phyloP scores from a whole-genome alignment of 2,329 filamentous ascomycete species.

The Blastomyces emzantsi region DNA sequence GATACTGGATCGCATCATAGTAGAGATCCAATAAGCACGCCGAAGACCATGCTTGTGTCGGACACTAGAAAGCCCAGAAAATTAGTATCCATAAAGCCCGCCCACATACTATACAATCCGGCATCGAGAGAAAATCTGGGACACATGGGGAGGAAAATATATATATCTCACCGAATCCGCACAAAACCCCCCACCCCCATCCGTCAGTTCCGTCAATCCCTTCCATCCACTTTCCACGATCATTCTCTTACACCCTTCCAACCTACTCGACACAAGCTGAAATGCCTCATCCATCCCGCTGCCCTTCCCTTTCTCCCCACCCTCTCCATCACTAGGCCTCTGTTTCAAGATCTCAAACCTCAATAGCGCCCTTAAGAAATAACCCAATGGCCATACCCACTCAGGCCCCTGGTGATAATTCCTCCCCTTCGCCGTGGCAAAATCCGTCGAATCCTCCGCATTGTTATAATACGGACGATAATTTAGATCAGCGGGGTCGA shows the following conservation, averaged over 20 bases:
- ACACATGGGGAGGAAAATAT: constrained; percentile 6
- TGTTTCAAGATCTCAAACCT: constrained; percentile 74
- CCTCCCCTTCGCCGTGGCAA: constrained; percentile 82
- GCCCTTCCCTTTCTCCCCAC: background rate
- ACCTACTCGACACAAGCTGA: constrained; percentile 80
- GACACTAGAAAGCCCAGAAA: constrained; percentile 49
- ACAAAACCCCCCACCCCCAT: constrained; percentile 77
- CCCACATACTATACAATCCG: constrained; percentile 10
- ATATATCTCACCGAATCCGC: constrained; percentile 65
- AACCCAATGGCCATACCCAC: constrained; percentile 96
- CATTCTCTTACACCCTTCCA: constrained; percentile 76
- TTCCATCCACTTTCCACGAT: constrained; percentile 78
- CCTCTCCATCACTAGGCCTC: constrained; percentile 47
- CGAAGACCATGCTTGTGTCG: constrained; percentile 94
- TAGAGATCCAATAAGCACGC: constrained; percentile 92
- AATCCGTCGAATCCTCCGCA: constrained; percentile 84
- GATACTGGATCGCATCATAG: constrained; percentile 63
- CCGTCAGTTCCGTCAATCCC: constrained; percentile 84
- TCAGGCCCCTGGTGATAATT: constrained; percentile 99
- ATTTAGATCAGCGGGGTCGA: constrained; percentile 85
- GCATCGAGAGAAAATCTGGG: background rate
- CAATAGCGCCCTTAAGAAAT: constrained; percentile 83
- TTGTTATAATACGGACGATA: constrained; percentile 95
- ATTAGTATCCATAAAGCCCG: constrained; percentile 13
- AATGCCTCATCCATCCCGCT: constrained; percentile 66